These are phyloP conservation scores for Geotrichum fermentans DNA, from an alignment of 1,139 yeast species.

Conservation along the genomic window DNA sequence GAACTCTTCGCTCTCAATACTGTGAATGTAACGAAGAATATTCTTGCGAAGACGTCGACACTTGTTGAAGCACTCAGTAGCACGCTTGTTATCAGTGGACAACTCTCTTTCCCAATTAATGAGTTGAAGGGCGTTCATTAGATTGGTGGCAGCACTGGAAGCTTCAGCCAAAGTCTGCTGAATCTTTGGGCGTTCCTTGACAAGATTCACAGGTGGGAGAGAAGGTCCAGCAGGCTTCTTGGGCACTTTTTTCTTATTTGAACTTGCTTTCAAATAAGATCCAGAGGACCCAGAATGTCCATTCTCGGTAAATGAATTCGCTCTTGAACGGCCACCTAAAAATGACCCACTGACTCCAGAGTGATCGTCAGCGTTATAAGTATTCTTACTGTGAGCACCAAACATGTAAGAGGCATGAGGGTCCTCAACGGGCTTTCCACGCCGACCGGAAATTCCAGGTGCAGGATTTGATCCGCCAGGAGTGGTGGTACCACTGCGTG, in stretches of 20 bases:
- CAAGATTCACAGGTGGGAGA: slow-evolving; percentile 41
- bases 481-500: slow-evolving; percentile 10
- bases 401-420: not conserved
- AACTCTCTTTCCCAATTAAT: slow-evolving; percentile 47
- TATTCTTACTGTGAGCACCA: not conserved
- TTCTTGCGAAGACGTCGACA: slow-evolving; percentile 74
- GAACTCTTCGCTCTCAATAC: slow-evolving; percentile 74
- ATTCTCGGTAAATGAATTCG: not conserved
- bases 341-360: not conserved
- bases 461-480: slow-evolving; percentile 3
- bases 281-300: slow-evolving; percentile 5
- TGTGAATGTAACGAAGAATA: slow-evolving; percentile 74
- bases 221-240: slow-evolving; percentile 14
- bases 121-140: slow-evolving; percentile 59
- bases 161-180: slow-evolving; percentile 68
- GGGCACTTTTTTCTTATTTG: not conserved
- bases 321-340: not conserved
- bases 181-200: slow-evolving; percentile 70
- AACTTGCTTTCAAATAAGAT: not conserved
- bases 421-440: not conserved
- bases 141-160: slow-evolving; percentile 66
- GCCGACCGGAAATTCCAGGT: slow-evolving; percentile 5
- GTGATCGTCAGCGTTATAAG: not conserved
- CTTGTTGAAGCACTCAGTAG: slow-evolving; percentile 59
- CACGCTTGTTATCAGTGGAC: slow-evolving; percentile 59